Evolutionary conservation across 1,139 yeast species (phyloP), one percentile per base, ranked within the genome.

Genomic region (Debaryomyces nepalensis): DNA sequence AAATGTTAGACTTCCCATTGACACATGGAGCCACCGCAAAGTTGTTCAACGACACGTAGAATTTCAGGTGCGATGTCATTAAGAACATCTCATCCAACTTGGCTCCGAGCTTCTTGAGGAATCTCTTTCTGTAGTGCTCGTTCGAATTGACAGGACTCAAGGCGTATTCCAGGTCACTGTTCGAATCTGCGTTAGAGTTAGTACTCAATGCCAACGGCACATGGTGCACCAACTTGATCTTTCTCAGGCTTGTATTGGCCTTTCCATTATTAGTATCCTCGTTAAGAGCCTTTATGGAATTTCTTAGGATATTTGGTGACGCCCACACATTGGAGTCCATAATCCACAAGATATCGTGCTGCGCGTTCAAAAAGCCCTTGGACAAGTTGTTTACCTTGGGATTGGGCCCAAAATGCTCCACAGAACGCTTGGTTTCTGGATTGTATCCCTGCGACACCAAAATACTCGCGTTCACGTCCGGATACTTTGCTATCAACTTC

Each of bases 321-420:
- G 86, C 87, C 88, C 91, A 87, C 5, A 87, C 95, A 57, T 89
- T 89, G 32, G 93, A 82, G 61, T 89, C 97, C 68, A 87, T 73
- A n/a, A 88, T 80, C 97, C 97, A 89, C 10, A 89, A 54, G 23
- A 86, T 76, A 57, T 89, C 96, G 60, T 80, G 70, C 52, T 80
- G 78, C 10, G 96, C 91, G 2, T 64, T 63, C 33, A 67, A 59
- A 57, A 84, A 87, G 3, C 96, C 96, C 59, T 87, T 87, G 14
- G 91, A 81, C 37, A 89, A 69, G 61, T 89, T 89, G 64, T 88
- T 88, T 43, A 89, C 87, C 62, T 89, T 89, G 8, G 97, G 97
- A 56, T 89, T 89, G 2, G 96, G 95, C 1, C 96, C 97, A 54
- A 70, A 84, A 51, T 76, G 75, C 42, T 75, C 81, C 26, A 62